Percentiles rank a stretch among this genome's conserved stretches.
phyloP scores from a whole-genome alignment of 2,329 filamentous ascomycete species.

The Zasmidium citrigriseum region DNA sequence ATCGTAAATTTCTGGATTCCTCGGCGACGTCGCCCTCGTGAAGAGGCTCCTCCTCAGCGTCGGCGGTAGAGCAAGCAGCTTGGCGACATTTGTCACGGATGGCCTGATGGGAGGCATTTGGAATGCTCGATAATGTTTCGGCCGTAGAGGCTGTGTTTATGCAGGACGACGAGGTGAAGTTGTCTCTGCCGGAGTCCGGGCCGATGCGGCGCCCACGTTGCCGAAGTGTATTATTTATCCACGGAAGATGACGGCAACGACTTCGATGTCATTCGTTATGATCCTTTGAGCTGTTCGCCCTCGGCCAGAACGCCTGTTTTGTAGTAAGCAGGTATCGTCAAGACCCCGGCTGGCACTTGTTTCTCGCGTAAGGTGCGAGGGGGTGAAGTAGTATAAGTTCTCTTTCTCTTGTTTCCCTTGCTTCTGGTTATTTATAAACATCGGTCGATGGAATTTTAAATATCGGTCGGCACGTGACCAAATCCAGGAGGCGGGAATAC shows the following conservation, averaged over 20 bases:
- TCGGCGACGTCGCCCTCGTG: constrained; percentile 20
- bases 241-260: neutral
- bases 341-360: too few relatives aligned
- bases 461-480: too few relatives aligned
- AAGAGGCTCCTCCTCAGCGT: constrained; percentile 29
- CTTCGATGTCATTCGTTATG: too few relatives aligned
- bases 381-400: too few relatives aligned
- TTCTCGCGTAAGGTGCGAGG: too few relatives aligned
- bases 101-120: constrained; percentile 2
- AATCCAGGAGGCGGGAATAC: too few relatives aligned
- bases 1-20: constrained; percentile 67
- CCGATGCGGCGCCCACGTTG: neutral
- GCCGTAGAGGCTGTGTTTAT: neutral
- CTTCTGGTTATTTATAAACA: too few relatives aligned
- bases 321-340: too few relatives aligned
- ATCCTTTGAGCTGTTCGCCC: too few relatives aligned
- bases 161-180: neutral
- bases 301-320: too few relatives aligned
- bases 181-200: neutral
- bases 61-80: constrained; percentile 31
- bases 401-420: too few relatives aligned
- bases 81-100: constrained; percentile 13
- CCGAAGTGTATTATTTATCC: neutral
- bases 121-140: constrained; percentile 6
- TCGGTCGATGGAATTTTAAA: too few relatives aligned